phyloP scores from a whole-genome alignment of 176 grass and related monocot genomes.

The Phyllostachys edulis region DNA sequence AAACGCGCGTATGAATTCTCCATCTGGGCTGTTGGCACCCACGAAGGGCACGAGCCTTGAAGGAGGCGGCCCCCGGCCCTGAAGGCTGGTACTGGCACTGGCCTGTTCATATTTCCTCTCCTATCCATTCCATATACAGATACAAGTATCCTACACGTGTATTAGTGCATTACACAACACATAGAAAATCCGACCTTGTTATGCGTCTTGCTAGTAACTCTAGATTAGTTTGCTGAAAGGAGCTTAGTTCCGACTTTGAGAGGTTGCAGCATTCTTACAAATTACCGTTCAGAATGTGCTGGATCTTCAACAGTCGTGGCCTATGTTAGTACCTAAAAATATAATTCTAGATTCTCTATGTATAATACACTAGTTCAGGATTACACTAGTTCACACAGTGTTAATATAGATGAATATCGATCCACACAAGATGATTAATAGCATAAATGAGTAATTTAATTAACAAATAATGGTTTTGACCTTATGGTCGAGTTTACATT shows the following conservation, averaged over 20 bases:
- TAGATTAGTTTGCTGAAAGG: neutral
- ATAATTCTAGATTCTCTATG: no score
- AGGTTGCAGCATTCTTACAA: neutral
- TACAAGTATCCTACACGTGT: neutral
- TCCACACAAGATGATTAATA: no score
- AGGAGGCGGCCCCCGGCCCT: neutral
- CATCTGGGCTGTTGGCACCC: neutral
- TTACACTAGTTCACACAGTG: no score
- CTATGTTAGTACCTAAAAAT: no score
- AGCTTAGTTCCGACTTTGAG: no score
- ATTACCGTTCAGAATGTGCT: neutral
- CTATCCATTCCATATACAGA: neutral
- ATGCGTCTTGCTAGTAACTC: neutral
- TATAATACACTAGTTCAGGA: no score
- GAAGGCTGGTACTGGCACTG: neutral
- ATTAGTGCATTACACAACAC: neutral
- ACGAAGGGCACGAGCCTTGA: neutral
- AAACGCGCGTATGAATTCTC: neutral
- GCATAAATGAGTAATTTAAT: no score
- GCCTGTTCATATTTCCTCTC: neutral
- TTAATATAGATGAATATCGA: no score
- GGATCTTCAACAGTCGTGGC: neutral
- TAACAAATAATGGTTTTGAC: no score
- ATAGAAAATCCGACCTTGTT: neutral
- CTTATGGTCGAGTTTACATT: no score